These are phyloP conservation scores for Marchantia polymorpha DNA, from an alignment of 225 moss, liverwort and hornwort species.

Conservation along the genomic window DNA sequence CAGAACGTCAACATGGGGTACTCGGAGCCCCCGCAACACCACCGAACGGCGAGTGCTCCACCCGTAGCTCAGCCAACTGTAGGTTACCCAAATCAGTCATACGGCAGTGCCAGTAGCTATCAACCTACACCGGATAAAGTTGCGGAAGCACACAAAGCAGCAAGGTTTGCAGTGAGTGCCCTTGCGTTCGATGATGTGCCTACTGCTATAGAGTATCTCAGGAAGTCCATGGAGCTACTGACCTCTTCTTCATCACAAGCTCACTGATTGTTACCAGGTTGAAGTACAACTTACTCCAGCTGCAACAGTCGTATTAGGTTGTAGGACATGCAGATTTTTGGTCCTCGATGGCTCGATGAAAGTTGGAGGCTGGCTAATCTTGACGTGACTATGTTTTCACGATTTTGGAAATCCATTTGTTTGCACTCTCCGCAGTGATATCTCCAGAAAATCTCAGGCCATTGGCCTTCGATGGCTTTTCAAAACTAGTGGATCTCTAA, in stretches of 20 bases:
- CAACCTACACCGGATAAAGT: conserved; percentile 80
- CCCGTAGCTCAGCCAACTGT: conserved; percentile 35
- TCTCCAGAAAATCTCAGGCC: not conserved
- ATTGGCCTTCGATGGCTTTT: not conserved
- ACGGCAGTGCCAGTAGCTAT: conserved; percentile 55
- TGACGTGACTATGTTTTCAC: not conserved
- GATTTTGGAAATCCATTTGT: too few species aligned
- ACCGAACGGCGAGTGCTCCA: conserved; percentile 58
- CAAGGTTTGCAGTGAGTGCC: conserved; percentile 96
- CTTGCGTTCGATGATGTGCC: conserved; percentile 94
- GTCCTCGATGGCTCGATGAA: not conserved
- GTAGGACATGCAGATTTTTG: not conserved
- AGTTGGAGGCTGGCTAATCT: not conserved
- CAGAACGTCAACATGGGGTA: conserved; percentile 38
- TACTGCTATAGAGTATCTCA: conserved; percentile 81
- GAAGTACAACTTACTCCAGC: not conserved
- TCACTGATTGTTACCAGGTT: conserved; percentile 12
- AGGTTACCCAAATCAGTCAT: conserved; percentile 55
- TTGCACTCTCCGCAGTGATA: too few species aligned
- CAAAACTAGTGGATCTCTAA: not conserved
- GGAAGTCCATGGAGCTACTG: conserved; percentile 84
- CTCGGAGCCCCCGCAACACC: conserved; percentile 39
- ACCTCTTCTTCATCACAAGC: conserved; percentile 58
- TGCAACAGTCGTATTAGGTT: not conserved
- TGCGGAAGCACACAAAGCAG: conserved; percentile 90